Percentiles rank a stretch among this genome's conserved stretches.
phyloP scores from a whole-genome alignment of 129 eudicot genomes.

The Flaveria trinervia region DNA sequence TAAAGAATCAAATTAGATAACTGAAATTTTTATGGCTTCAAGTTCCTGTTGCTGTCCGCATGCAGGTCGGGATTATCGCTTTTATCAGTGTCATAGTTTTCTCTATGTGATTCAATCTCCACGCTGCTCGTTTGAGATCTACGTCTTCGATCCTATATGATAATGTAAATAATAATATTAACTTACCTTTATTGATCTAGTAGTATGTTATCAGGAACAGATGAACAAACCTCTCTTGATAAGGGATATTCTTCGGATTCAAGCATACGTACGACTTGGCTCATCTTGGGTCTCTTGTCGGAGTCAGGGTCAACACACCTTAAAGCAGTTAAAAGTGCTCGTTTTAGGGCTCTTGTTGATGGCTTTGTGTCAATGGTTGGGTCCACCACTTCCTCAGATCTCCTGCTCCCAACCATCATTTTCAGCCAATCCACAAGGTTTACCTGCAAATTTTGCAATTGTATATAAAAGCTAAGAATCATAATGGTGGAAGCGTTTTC shows the following conservation, averaged over 20 bases:
- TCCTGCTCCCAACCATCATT: slow-evolving; percentile 89
- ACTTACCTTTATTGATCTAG: background rate
- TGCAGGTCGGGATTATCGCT: slow-evolving; percentile 74
- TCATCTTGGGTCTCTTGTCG: slow-evolving; percentile 83
- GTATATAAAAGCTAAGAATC: background rate
- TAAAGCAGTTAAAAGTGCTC: slow-evolving; percentile 75
- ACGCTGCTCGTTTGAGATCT: slow-evolving; percentile 67
- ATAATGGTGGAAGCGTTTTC: background rate
- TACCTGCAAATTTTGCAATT: slow-evolving; percentile 41
- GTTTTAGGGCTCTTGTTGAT: slow-evolving; percentile 75
- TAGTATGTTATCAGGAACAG: background rate
- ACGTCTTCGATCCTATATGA: slow-evolving; percentile 80
- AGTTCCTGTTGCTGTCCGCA: slow-evolving; percentile 59
- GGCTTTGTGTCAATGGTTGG: slow-evolving; percentile 79
- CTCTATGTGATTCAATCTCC: slow-evolving; percentile 71
- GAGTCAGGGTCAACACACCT: slow-evolving; percentile 92
- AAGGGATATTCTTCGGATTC: slow-evolving; percentile 93
- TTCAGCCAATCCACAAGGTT: slow-evolving; percentile 89
- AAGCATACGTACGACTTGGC: slow-evolving; percentile 88
- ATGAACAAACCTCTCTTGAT: slow-evolving; percentile 50
- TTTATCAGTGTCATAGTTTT: slow-evolving; percentile 76
- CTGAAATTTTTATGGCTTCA: slow-evolving; percentile 16
- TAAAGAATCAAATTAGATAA: slow-evolving; percentile 32
- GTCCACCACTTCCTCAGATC: slow-evolving; percentile 89
- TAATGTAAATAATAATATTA: background rate